Base-by-base conservation (phyloP, 495 filamentous ascomycete species). In the Penicillium taxi region DNA sequence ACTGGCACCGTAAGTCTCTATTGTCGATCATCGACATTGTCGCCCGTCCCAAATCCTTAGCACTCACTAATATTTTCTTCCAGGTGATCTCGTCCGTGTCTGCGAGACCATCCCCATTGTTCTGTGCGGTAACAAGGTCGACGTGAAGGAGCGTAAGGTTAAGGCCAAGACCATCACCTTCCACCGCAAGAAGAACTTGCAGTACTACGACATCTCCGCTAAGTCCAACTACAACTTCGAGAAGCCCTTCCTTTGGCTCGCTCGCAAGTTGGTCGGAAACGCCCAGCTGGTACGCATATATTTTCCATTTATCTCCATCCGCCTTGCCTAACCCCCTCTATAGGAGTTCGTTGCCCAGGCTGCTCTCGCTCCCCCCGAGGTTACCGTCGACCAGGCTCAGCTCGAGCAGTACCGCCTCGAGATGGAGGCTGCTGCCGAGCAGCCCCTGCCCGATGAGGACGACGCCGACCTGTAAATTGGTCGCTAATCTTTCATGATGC, bases 221-320 rank as follows among this genome's bases (percentile, higher is more conserved):
- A 99, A 99, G 78, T 95, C 88, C 52, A 99, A 99, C 73, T 99
- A 99, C 75, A 99, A 99, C 82, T 99, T 99, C 72, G 93, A 99
- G 82, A 99, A 99, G 80, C 93, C 93, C 43, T 99, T 99, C 84
- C 80, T 99, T 44, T 99, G 93, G 93, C 82, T 99, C 52, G 93
- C 91, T 36, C 80, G 93, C 58, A 96, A 99, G 80, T 78, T 96
- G 31, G 93, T 95, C 43, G 93, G 91, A 61, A 96, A 99, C 74
- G 75, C 84, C 46, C 64, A 69, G 48, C 70, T 99, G 62, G 88
- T 95, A 73, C 51, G 84, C 73, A 38, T 25, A 25, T 25, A 8
- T 14, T 20, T 37, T 23, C 23, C 11, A 6, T 9, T 26, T 3
- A 15, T 20, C 17, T 9, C 5, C 8, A 16, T 27, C 19, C 8